Evolutionary conservation across 2,329 filamentous ascomycete genomes (phyloP).

Genomic region (Aureobasidium sp.): DNA sequence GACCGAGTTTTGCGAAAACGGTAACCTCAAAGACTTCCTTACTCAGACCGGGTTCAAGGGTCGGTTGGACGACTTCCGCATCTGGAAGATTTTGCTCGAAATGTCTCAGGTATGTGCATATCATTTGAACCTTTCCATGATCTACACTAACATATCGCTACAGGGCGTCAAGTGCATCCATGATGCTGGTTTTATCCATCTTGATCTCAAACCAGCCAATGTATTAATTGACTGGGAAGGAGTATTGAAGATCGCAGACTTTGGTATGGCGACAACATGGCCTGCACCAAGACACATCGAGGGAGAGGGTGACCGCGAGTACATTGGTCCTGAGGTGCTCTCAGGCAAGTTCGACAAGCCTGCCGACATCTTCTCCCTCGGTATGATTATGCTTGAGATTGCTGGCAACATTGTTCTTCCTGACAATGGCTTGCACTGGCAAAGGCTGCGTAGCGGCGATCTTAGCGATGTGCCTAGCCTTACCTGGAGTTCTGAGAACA

Average conservation of each 20-base stretch:
- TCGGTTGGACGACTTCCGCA: slow-evolving; percentile 89
- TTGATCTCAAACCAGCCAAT: slow-evolving; percentile 81
- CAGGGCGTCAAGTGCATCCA: slow-evolving; percentile 89
- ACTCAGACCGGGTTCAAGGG: slow-evolving; percentile 75
- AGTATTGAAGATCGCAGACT: slow-evolving; percentile 77
- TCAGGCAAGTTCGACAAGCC: slow-evolving; percentile 81
- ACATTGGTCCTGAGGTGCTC: slow-evolving; percentile 90
- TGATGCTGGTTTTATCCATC: slow-evolving; percentile 74
- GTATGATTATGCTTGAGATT: slow-evolving; percentile 89
- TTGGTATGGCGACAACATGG: slow-evolving; percentile 73
- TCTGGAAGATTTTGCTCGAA: slow-evolving; percentile 96
- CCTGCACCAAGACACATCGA: slow-evolving; percentile 71
- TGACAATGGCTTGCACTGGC: slow-evolving; percentile 87
- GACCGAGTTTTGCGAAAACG: slow-evolving; percentile 94
- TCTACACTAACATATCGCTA: slow-evolving; percentile 23
- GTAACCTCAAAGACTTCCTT: slow-evolving; percentile 80
- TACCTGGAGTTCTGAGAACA: slow-evolving; percentile 68
- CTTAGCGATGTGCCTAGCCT: slow-evolving; percentile 82
- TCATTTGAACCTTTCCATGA: neutral
- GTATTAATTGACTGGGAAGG: slow-evolving; percentile 77
- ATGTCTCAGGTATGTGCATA: slow-evolving; percentile 61
- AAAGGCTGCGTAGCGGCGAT: slow-evolving; percentile 80
- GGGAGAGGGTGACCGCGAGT: slow-evolving; percentile 90
- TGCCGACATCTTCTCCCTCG: slow-evolving; percentile 88
- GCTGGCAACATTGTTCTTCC: slow-evolving; percentile 90